Base-by-base conservation (phyloP, 2,329 filamentous ascomycete genomes). In the Dactylellina parvicollis region DNA sequence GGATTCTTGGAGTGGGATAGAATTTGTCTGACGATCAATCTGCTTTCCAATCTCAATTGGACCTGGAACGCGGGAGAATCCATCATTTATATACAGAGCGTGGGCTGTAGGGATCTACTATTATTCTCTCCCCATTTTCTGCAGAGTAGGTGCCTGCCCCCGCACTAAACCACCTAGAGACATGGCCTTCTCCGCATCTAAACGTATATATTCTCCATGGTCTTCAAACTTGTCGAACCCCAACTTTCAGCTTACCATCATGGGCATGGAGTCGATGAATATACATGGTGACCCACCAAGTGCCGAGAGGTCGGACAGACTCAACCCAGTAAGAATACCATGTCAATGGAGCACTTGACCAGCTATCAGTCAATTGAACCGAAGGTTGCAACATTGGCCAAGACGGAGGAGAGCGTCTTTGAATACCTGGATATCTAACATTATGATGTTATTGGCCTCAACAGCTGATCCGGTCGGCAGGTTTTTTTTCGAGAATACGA, bases 331-430 rank as follows among this genome's bases (percentile, higher is more conserved):
- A 16, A 49, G 20, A 46, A 49, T 24, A 38, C 61, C 50, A 49
- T 56, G 61, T 44, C 46, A 40, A 49, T 28, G 4, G 32, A 57
- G 40, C 62, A 67, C 50, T 67, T 67, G 52, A 59, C 52, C 52
- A 18, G 36, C 20, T 9, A 49, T 4, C 24, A n/a, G 26, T 47
- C 55, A 59, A 60, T 69, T 69, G 36, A 60, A 26, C 26, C 55
- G 34, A 60, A 46, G 56, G 30, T 54, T 49, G 24, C 28, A 55
- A 34, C 46, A 20, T 47, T 54, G 4, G 55, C 55, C 46, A 60
- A 61, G 64, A 40, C 55, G 52, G 57, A 30, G 44, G 47, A 61
- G 9, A 28, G 30, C 12, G 36, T 32, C 4, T 18, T 1, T 49
- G 4, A 16, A 1, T 28, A 59, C 54, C 50, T 57, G 36, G 54